Evolutionary conservation across 805 yeast species (phyloP).

Genomic region (Tetrapisispora phaffii): DNA sequence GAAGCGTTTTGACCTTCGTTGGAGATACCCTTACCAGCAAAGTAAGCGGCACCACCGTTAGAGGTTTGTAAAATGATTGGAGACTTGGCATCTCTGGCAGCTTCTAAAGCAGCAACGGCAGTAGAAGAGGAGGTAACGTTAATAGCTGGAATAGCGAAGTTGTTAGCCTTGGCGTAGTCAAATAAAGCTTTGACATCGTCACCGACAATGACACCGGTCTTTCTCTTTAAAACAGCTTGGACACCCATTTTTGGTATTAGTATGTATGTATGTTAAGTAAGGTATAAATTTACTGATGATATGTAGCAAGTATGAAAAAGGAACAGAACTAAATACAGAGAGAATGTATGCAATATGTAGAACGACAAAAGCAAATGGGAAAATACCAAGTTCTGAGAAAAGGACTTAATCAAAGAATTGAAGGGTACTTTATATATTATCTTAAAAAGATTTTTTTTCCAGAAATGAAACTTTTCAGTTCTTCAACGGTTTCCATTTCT

Average conservation of each 20-base stretch:
- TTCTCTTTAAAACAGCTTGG: conserved; percentile 72
- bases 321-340: not conserved
- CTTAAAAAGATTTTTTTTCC: not conserved
- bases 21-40: conserved; percentile 97
- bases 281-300: conserved; percentile 2
- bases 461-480: not conserved
- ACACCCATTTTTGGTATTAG: conserved; percentile 40
- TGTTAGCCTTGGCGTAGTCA: conserved; percentile 85
- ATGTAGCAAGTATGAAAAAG: not conserved
- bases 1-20: conserved; percentile 92
- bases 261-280: conserved; percentile 2
- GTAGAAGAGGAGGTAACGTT: conserved; percentile 97
- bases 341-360: not conserved
- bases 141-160: conserved; percentile 96
- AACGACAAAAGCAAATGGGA: no score
- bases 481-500: no score
- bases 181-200: conserved; percentile 81
- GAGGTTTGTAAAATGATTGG: conserved; percentile 97
- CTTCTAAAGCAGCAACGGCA: conserved; percentile 92
- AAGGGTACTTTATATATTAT: not conserved
- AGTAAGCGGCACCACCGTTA: conserved; percentile 99
- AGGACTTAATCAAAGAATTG: not conserved
- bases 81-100: conserved; percentile 87
- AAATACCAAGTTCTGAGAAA: no score
- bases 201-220: conserved; percentile 97